Evolutionary conservation across 306 rosid genomes (phyloP).

Genomic region (Lathyrus tuberosus): DNA sequence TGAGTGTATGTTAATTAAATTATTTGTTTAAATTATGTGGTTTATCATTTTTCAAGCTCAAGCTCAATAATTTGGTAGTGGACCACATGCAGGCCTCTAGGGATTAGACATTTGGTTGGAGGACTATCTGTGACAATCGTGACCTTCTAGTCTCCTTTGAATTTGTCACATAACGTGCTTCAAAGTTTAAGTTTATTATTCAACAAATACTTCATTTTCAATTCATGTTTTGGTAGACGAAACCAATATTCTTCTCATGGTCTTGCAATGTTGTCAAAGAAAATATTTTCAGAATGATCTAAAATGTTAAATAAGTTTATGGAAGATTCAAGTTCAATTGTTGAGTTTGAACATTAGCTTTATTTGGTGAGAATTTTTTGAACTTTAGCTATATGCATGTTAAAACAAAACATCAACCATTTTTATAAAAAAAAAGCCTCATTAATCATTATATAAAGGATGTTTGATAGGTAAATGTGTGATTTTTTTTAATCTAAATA

Average conservation of each 20-base stretch:
- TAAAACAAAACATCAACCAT: not conserved
- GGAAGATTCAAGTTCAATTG: not conserved
- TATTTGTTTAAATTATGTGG: not conserved
- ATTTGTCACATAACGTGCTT: conserved; percentile 16
- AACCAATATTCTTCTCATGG: not conserved
- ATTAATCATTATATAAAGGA: not conserved
- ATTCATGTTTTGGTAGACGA: conserved; percentile 8
- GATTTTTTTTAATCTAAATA: too few species aligned
- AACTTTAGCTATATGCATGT: not conserved
- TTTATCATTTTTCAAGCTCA: not conserved
- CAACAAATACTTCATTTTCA: conserved; percentile 11
- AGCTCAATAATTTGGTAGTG: not conserved
- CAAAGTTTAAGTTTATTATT: not conserved
- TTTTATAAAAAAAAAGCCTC: not conserved
- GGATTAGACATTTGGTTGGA: not conserved
- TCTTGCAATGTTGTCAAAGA: not conserved
- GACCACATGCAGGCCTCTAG: not conserved
- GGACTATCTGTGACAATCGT: not conserved
- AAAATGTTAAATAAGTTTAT: conserved; percentile 5
- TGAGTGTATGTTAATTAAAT: not conserved
- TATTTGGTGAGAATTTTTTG: conserved; percentile 3
- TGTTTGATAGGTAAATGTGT: not conserved
- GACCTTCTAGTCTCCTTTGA: conserved; percentile 6
- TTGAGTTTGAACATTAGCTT: not conserved
- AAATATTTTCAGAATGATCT: not conserved